These are phyloP conservation scores for Saturnispora saitoi DNA, from an alignment of 805 yeast species.

Conservation along the genomic window DNA sequence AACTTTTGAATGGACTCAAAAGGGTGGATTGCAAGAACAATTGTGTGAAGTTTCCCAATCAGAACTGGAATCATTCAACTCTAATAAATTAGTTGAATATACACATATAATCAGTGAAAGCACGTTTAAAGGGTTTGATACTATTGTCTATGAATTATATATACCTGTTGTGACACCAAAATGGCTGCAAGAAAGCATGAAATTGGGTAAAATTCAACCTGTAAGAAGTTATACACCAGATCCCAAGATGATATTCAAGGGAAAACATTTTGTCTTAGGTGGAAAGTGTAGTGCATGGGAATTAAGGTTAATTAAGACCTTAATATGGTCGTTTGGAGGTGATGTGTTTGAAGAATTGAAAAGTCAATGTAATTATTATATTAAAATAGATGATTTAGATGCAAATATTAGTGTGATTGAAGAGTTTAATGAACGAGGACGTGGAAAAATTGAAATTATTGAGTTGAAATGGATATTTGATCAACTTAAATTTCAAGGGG, in stretches of 20 bases:
- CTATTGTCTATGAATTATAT: slow-evolving; percentile 40
- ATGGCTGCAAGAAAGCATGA: slow-evolving; percentile 50
- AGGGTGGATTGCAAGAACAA: not conserved
- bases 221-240: slow-evolving; percentile 63
- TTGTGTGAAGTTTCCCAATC: slow-evolving; percentile 6
- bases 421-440: slow-evolving; percentile 23
- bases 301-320: slow-evolving; percentile 39
- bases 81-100: slow-evolving; percentile 13
- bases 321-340: slow-evolving; percentile 73
- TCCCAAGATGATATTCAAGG: slow-evolving; percentile 54
- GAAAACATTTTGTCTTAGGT: slow-evolving; percentile 50
- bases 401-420: slow-evolving; percentile 33
- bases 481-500: slow-evolving; percentile 32
- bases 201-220: slow-evolving; percentile 35
- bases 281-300: not conserved
- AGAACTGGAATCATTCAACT: slow-evolving; percentile 12
- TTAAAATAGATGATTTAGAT: slow-evolving; percentile 42
- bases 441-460: slow-evolving; percentile 47
- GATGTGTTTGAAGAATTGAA: slow-evolving; percentile 54
- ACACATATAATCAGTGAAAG: slow-evolving; percentile 45
- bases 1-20: not conserved
- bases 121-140: slow-evolving; percentile 37
- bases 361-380: slow-evolving; percentile 68
- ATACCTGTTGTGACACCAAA: slow-evolving; percentile 55
- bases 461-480: slow-evolving; percentile 63